Conservation (phyloP, 768 basidiomycete genomes). For the Xerocomus brunneocitrinus region DNA sequence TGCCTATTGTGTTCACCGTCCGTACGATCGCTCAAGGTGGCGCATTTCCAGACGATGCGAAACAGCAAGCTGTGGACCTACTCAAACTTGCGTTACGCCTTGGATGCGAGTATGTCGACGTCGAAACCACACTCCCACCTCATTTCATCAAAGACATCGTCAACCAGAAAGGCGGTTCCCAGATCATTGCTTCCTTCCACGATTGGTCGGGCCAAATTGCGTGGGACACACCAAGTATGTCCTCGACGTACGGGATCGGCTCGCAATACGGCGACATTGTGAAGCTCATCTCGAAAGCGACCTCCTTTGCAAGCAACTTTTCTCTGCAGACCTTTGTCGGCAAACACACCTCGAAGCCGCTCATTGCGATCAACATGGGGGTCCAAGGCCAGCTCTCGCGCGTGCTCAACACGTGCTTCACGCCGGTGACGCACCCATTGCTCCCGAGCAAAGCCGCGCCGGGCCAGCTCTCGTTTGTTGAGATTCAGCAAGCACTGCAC, state of each 20-base stretch:
- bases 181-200: constrained; percentile 92
- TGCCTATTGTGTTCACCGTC: constrained; percentile 92
- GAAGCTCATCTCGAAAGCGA: constrained; percentile 89
- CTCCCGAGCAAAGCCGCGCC: constrained; percentile 88
- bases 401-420: constrained; percentile 79
- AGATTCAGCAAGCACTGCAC: constrained; percentile 79
- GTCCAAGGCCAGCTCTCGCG: constrained; percentile 85
- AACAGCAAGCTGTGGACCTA: constrained; percentile 68
- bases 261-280: constrained; percentile 76
- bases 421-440: constrained; percentile 84
- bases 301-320: constrained; percentile 71
- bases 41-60: constrained; percentile 75
- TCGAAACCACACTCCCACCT: constrained; percentile 77
- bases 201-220: constrained; percentile 84
- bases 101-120: constrained; percentile 90
- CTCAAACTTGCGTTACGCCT: constrained; percentile 73
- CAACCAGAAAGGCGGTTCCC: constrained; percentile 61
- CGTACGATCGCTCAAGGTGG: constrained; percentile 88
- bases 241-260: constrained; percentile 66
- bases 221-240: constrained; percentile 68
- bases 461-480: constrained; percentile 84
- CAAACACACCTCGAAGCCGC: constrained; percentile 60
- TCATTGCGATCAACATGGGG: constrained; percentile 96
- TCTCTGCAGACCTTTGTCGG: constrained; percentile 68
- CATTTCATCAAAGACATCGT: constrained; percentile 55